Evolutionary conservation across 2,329 filamentous ascomycete genomes (phyloP), one percentile per base, ranked within the genome.

Genomic region (Colletotrichum graminicola): DNA sequence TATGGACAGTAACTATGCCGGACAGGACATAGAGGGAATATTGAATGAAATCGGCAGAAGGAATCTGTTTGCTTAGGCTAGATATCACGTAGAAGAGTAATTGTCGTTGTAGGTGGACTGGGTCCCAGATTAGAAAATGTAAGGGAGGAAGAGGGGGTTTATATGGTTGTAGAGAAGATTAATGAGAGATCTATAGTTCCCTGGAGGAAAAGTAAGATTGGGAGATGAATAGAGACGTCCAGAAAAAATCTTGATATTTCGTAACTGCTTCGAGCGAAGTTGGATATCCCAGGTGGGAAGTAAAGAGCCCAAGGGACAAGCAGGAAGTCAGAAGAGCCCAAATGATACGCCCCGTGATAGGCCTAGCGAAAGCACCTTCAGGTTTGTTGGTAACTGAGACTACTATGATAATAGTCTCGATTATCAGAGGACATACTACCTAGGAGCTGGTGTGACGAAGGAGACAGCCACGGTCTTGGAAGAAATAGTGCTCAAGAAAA

Each of bases 51-150:
- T 16, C 0, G 7, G 18, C 2, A 39, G 41, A 16, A 39, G 11
- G 8, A 16, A 14, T n/a, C 11, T 26, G 23, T 29, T 12, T n/a
- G 16, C 23, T 45, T 45, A 60, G 39, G 4, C 23, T 51, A 23
- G 14, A 45, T 66, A 59, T 59, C 60, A 45, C 14, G 56, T n/a
- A 51, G 34, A 61, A 34, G 56, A 32, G 26, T 10, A 26, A 11
- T 45, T 34, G 26, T 8, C 7, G n/a, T 23, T 61, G 45, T 21
- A 55, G 55, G 8, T 56, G 26, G 26, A 36, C 26, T 16, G 14
- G 26, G 43, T 29, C 52, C 26, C 34, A 62, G 21, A 34, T 14
- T 1, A 5, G 26, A 23, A 21, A 7, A 5, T 54, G 21, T 11
- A 29, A 11, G 45, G 34, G 63, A 59, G 41, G 36, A 32, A 51